phyloP scores from a whole-genome alignment of 225 moss, liverwort and hornwort genomes.

The Bryum argenteum region DNA sequence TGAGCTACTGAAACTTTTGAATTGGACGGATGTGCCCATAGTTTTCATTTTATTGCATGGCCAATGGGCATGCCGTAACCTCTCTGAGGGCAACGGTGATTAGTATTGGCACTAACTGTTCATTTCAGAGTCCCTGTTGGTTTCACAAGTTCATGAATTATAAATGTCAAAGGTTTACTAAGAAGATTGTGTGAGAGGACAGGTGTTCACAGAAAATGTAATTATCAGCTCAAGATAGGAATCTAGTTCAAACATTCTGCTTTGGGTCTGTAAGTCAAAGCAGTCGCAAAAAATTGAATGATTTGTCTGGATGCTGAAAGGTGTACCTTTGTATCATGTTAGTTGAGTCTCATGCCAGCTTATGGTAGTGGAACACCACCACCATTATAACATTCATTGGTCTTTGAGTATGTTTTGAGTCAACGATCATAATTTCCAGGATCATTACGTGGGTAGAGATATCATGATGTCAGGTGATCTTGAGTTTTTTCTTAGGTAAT shows the following conservation, averaged over 20 bases:
- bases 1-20: not conserved
- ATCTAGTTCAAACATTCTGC: not conserved
- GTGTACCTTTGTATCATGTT: not conserved
- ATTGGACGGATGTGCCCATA: slow-evolving; percentile 6
- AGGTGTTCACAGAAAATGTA: not conserved
- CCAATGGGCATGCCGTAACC: not conserved
- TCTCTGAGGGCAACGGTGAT: not conserved
- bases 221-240: not conserved
- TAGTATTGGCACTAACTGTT: not conserved
- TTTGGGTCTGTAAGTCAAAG: not conserved
- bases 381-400: not conserved
- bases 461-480: not conserved
- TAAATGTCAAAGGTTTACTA: no score
- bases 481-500: not conserved
- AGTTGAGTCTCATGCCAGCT: not conserved
- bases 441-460: slow-evolving; percentile 1
- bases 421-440: not conserved
- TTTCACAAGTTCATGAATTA: not conserved
- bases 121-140: not conserved
- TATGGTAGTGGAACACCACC: not conserved
- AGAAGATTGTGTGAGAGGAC: not conserved
- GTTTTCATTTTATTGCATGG: not conserved
- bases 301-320: not conserved
- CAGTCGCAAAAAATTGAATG: not conserved
- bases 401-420: not conserved